A percentile compares a stretch with the other conserved stretches of the same genome.
Evolutionary conservation across 495 filamentous ascomycete species (phyloP).

Genomic region (Neurospora hispaniola): DNA sequence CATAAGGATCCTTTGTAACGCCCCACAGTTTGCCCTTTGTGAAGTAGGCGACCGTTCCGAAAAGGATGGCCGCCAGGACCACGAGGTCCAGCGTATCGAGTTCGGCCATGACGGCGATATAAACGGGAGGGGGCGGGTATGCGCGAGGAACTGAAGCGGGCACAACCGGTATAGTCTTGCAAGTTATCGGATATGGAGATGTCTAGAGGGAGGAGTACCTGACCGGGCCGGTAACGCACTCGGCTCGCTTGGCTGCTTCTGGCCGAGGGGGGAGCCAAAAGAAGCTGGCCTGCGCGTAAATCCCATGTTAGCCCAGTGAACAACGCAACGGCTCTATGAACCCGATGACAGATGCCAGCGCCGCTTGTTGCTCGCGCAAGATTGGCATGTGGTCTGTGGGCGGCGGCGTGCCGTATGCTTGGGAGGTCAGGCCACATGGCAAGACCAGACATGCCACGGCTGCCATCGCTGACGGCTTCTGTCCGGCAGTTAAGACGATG

Average conservation of each 20-base stretch:
- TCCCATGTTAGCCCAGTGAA: not conserved
- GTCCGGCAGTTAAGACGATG: not conserved
- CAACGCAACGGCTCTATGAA: not conserved
- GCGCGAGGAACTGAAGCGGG: not conserved
- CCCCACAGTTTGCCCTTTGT: slow-evolving; percentile 94
- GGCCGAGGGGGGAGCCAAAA: not conserved
- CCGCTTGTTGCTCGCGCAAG: not conserved
- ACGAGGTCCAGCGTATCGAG: slow-evolving; percentile 90
- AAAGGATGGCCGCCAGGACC: slow-evolving; percentile 72
- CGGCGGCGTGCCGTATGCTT: not conserved
- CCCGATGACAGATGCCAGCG: not conserved
- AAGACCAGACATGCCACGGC: not conserved
- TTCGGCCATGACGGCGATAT: slow-evolving; percentile 61
- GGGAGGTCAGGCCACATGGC: not conserved
- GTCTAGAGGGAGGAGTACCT: not conserved
- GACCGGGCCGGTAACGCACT: not conserved
- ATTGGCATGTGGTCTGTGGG: not conserved
- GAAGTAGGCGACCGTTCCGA: slow-evolving; percentile 90
- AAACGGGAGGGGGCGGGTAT: not conserved
- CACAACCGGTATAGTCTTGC: not conserved
- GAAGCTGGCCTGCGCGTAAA: not conserved
- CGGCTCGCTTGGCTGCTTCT: not conserved
- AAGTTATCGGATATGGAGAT: not conserved
- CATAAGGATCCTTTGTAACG: slow-evolving; percentile 77
- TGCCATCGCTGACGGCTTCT: not conserved